A percentile compares a stretch with the other conserved stretches of the same genome.
Evolutionary conservation across 1,284 basidiomycete genomes (phyloP).

Genomic region (Lentinula novae-zelandiae): DNA sequence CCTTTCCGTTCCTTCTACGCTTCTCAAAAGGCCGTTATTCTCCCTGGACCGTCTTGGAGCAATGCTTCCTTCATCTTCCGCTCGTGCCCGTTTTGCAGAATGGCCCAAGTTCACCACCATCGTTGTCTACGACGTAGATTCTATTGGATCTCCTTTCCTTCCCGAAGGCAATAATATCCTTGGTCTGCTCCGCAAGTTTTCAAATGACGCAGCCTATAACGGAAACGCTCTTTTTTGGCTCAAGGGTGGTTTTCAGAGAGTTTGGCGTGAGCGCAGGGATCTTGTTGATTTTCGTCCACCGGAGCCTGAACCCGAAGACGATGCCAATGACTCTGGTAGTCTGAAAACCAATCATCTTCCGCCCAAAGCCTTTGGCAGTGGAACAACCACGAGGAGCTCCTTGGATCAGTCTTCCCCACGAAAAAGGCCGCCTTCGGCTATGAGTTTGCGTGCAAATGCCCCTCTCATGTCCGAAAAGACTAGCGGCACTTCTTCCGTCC

Average conservation of each 20-base stretch:
- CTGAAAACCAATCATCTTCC: conserved; percentile 63
- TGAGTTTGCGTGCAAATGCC: conserved; percentile 4
- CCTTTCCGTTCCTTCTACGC: conserved; percentile 89
- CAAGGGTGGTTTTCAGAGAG: conserved; percentile 74
- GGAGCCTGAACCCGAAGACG: conserved; percentile 53
- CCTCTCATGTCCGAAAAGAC: background rate
- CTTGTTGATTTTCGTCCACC: conserved; percentile 49
- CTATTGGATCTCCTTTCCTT: conserved; percentile 29
- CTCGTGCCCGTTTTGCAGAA: conserved; percentile 56
- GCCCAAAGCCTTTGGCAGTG: conserved; percentile 21
- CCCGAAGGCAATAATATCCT: conserved; percentile 67
- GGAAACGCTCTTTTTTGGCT: conserved; percentile 68
- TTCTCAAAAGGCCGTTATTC: conserved; percentile 86
- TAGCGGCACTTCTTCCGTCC: conserved; percentile 19
- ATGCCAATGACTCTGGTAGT: conserved; percentile 26
- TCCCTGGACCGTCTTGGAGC: conserved; percentile 69
- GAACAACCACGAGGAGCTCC: conserved; percentile 2
- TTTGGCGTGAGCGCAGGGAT: conserved; percentile 52
- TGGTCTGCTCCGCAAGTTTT: conserved; percentile 85
- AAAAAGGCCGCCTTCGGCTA: background rate
- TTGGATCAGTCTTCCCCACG: background rate
- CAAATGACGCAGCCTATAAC: conserved; percentile 38
- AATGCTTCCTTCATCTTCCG: conserved; percentile 64
- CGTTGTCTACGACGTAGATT: conserved; percentile 83
- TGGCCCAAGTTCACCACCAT: conserved; percentile 60